Base-by-base conservation (phyloP, 75 land plant species). In the Pinus taeda region DNA sequence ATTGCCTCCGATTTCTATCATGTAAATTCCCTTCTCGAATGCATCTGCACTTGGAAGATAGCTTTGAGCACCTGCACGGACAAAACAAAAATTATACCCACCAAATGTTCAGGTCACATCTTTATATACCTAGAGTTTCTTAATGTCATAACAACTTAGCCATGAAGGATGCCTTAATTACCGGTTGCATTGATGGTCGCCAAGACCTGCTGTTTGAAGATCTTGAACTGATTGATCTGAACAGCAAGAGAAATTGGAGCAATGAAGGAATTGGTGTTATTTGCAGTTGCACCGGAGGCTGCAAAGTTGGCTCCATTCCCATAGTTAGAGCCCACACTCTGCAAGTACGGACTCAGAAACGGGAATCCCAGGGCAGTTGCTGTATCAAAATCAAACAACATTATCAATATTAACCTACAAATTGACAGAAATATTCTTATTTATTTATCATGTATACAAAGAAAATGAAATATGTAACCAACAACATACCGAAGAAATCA, bases 291-390 rank as follows among this genome's bases (percentile, higher is more conserved):
- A 60, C 93, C 93, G 12, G 86, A 88, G 0, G 87, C 87, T 0
- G 93, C 93, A 64, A 91, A 91, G 37, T 91, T 89, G 15, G 91
- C 93, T 24, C 93, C 91, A 45, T 84, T 83, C 6, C 75, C 60
- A 78, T 78, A 91, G 74, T 83, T 85, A 7, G 93, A 58, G 18
- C 88, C 92, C 21, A 91, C 56, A 2, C 89, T 80, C 53, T 89
- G 59, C 78, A 91, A 65, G 61, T 84, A 88, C 2, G 91, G 82
- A 60, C 74, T 80, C 67, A 88, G 65, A 58, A 80, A 84, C 57
- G 93, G 89, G 20, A 89, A 74, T 7, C 79, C 82, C 22, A 89
- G 58, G 6, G 60, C 74, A 60, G 83, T 80, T 67, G 90, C 92
- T 87, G 84, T 78, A 74, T 30, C 1, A 65, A 20, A n/a, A n/a